These are phyloP conservation scores for Parietichytrium sp. DNA, from an alignment of 108 stramenopile species.

Conservation along the genomic window DNA sequence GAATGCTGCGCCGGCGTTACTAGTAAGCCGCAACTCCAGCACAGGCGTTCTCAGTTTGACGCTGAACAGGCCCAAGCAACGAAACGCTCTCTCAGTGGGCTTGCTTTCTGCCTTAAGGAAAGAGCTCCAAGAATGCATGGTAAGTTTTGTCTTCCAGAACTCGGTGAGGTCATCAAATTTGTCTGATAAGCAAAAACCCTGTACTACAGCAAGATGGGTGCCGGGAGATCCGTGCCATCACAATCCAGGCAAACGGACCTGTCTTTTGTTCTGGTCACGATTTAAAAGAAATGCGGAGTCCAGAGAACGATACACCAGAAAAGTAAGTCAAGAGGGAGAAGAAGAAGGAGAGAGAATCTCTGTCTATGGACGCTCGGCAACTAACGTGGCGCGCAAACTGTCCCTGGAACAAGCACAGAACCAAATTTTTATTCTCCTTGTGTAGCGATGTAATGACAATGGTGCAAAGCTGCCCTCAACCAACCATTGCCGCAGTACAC, in stretches of 20 bases:
- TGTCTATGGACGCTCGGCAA: too few species aligned
- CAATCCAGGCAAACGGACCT: conserved; percentile 56
- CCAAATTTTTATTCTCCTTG: conserved; percentile 61
- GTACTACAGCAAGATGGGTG: conserved; percentile 5
- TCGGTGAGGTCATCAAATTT: too few species aligned
- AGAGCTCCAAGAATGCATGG: too few species aligned
- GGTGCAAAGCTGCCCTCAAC: conserved; percentile 57
- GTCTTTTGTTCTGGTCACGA: conserved; percentile 74
- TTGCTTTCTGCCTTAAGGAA: too few species aligned
- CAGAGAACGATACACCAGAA: conserved; percentile 29
- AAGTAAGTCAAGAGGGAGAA: conserved; percentile 20
- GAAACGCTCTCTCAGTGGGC: conserved; percentile 53
- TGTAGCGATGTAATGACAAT: conserved; percentile 66
- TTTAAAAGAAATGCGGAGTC: conserved; percentile 59
- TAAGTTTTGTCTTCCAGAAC: too few species aligned
- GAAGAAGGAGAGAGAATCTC: too few species aligned
- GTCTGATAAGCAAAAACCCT: conserved; percentile 51
- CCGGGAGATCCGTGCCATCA: conserved; percentile 46
- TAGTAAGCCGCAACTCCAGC: neutral
- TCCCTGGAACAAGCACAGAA: too few species aligned
- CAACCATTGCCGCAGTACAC: conserved; percentile 67
- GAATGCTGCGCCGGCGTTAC: too few species aligned
- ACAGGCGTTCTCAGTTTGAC: conserved; percentile 51
- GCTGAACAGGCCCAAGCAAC: conserved; percentile 56
- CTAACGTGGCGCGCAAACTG: too few species aligned